Conservation (phyloP, 2,329 filamentous ascomycete genomes). For the Coleophoma eucalyptorum region DNA sequence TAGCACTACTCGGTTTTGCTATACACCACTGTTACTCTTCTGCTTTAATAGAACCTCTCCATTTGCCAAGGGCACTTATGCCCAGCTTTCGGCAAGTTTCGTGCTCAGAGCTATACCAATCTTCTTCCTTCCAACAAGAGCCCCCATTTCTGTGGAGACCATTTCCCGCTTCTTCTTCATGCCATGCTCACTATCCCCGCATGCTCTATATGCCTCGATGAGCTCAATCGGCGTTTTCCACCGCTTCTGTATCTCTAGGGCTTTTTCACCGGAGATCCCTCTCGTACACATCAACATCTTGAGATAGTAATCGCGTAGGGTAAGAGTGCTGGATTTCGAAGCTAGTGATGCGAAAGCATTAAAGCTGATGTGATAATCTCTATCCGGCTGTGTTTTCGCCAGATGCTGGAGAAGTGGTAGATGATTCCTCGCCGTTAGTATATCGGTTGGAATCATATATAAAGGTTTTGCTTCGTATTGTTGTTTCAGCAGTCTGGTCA, state of each 20-base stretch:
- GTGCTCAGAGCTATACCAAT: constrained; percentile 61
- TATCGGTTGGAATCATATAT: constrained; percentile 60
- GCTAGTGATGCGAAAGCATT: constrained; percentile 67
- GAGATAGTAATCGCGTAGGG: constrained; percentile 69
- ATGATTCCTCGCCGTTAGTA: constrained; percentile 63
- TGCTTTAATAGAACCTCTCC: too few relatives aligned
- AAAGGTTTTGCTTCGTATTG: constrained; percentile 58
- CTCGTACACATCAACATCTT: constrained; percentile 85
- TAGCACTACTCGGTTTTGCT: too few relatives aligned
- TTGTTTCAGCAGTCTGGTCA: constrained; percentile 65
- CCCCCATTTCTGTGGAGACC: constrained; percentile 51
- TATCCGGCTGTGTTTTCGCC: constrained; percentile 43
- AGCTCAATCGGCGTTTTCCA: constrained; percentile 74
- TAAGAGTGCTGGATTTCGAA: constrained; percentile 72
- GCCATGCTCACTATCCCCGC: constrained; percentile 38
- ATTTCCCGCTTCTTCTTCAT: constrained; percentile 56
- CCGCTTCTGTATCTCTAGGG: constrained; percentile 72
- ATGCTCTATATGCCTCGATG: constrained; percentile 62
- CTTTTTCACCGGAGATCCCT: constrained; percentile 73
- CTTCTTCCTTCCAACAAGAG: constrained; percentile 64
- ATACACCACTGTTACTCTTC: too few relatives aligned
- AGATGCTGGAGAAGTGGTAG: constrained; percentile 59
- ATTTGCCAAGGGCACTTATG: constrained; percentile 30
- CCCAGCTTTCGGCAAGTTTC: constrained; percentile 73
- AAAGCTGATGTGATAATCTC: constrained; percentile 62